Conservation (phyloP, 73 alveolate genomes). For the Tetrahymena thermophila region DNA sequence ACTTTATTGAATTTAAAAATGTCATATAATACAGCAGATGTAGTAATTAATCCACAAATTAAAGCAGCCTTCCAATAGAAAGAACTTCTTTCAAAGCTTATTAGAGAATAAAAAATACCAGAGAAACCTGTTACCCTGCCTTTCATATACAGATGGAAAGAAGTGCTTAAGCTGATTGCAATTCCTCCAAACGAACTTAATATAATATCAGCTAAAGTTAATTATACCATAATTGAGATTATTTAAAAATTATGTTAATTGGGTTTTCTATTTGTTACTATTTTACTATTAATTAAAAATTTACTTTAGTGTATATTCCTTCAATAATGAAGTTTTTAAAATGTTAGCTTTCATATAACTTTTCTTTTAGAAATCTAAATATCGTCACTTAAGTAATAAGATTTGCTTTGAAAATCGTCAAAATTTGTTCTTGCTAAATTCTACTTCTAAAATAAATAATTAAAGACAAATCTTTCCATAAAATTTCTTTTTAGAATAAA, state of each 20-base stretch:
- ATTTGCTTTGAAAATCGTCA: not conserved
- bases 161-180: constrained; percentile 65
- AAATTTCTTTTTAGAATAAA: not conserved
- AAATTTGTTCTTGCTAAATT: not conserved
- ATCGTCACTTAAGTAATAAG: not conserved
- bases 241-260: no score
- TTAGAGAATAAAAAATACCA: constrained; percentile 55
- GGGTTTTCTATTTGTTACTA: no score
- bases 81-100: constrained; percentile 35
- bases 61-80: constrained; percentile 58
- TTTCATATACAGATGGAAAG: constrained; percentile 55
- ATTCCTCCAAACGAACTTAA: constrained; percentile 79
- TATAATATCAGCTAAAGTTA: constrained; percentile 4
- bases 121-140: constrained; percentile 90
- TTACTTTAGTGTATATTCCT: no score
- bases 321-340: no score
- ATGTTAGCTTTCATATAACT: not conserved
- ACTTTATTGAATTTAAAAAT: constrained; percentile 4
- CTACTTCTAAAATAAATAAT: not conserved
- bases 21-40: constrained; percentile 35
- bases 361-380: not conserved
- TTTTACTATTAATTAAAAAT: no score
- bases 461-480: not conserved
- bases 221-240: not conserved
- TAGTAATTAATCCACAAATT: constrained; percentile 51